Conservation (phyloP, 768 basidiomycete species). For the Boletus coccyginus region DNA sequence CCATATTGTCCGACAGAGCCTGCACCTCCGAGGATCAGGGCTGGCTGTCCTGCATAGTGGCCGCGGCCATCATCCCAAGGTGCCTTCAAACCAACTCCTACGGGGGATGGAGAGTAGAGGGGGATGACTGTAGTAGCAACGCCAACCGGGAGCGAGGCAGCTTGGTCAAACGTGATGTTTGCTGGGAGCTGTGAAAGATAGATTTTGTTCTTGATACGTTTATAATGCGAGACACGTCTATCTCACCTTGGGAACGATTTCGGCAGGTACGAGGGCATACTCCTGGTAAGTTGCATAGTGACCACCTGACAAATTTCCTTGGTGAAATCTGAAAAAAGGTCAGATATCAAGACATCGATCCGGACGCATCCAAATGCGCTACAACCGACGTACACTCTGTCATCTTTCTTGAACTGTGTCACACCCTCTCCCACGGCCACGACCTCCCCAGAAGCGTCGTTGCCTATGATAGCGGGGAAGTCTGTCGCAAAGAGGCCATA, state of each 20-base stretch:
- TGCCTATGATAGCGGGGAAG: constrained; percentile 38
- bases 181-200: constrained; percentile 35
- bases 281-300: constrained; percentile 27
- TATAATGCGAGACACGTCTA: neutral
- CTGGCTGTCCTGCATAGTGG: constrained; percentile 29
- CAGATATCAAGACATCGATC: neutral
- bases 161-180: constrained; percentile 37
- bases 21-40: constrained; percentile 38
- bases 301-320: neutral
- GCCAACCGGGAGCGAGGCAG: constrained; percentile 35
- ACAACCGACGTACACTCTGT: constrained; percentile 13
- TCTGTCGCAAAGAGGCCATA: neutral
- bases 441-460: constrained; percentile 40
- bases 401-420: constrained; percentile 35
- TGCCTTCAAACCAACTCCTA: constrained; percentile 30
- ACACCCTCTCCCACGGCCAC: constrained; percentile 41
- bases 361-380: neutral
- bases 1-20: constrained; percentile 38
- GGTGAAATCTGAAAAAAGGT: constrained; percentile 16
- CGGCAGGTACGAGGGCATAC: constrained; percentile 23
- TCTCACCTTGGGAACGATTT: constrained; percentile 16
- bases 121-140: constrained; percentile 32
- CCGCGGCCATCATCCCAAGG: constrained; percentile 35
- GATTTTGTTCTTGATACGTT: neutral
- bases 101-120: constrained; percentile 30